Percentiles rank a stretch among this genome's conserved stretches.
Evolutionary conservation across 176 grass and related monocot species (phyloP).

Genomic region (Aegilops speltoides): DNA sequence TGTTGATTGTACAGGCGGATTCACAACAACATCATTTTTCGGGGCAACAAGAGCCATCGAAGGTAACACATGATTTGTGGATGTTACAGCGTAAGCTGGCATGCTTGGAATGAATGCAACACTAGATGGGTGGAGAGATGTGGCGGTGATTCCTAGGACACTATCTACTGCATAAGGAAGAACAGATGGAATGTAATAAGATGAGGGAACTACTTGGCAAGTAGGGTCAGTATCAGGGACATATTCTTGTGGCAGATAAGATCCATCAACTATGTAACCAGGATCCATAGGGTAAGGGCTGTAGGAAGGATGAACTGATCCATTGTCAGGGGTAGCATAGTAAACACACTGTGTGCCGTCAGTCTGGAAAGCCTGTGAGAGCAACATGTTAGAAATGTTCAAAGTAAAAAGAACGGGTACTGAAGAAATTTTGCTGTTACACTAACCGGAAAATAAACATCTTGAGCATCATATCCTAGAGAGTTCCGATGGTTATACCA

Average conservation of each 20-base stretch:
- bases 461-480: conserved; percentile 67
- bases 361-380: conserved; percentile 43
- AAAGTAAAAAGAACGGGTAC: neutral
- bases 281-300: conserved; percentile 57
- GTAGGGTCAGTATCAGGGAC: conserved; percentile 47
- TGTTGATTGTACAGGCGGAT: conserved; percentile 43
- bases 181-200: conserved; percentile 59
- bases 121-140: conserved; percentile 24
- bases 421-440: neutral
- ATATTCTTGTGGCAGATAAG: conserved; percentile 48
- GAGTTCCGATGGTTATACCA: conserved; percentile 62
- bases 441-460: conserved; percentile 68
- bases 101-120: conserved; percentile 36
- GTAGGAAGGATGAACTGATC: conserved; percentile 57
- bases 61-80: conserved; percentile 25
- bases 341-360: conserved; percentile 62
- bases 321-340: conserved; percentile 57
- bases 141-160: conserved; percentile 29
- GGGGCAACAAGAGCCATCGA: conserved; percentile 28
- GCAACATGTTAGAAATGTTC: neutral
- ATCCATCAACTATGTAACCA: conserved; percentile 45
- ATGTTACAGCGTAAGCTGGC: conserved; percentile 38
- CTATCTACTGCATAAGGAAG: conserved; percentile 49
- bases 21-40: conserved; percentile 26
- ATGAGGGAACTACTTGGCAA: conserved; percentile 47